phyloP scores from a whole-genome alignment of 495 filamentous ascomycete species.

The Hypoxylon perforatum region DNA sequence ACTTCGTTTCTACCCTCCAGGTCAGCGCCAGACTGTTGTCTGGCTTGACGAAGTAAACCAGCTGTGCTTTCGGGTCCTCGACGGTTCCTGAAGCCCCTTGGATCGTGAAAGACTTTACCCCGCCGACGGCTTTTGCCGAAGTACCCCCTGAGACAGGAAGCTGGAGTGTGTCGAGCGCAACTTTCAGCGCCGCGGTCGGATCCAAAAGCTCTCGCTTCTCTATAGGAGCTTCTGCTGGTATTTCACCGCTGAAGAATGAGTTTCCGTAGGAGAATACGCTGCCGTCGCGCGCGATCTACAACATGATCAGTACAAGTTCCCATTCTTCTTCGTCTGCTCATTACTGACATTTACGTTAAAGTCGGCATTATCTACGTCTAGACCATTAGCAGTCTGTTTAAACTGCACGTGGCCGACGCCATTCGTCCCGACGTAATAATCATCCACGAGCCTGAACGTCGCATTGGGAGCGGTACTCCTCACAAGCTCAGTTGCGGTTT shows the following conservation, averaged over 20 bases:
- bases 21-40: conserved; percentile 47
- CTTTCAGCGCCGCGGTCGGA: conserved; percentile 36
- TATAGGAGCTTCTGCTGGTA: conserved; percentile 21
- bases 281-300: conserved; percentile 45
- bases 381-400: conserved; percentile 55
- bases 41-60: conserved; percentile 49
- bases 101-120: conserved; percentile 34
- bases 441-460: conserved; percentile 48
- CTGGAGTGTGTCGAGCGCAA: conserved; percentile 27
- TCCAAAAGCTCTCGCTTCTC: conserved; percentile 34
- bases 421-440: conserved; percentile 51
- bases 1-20: conserved; percentile 55
- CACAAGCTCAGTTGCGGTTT: conserved; percentile 33
- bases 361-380: conserved; percentile 60
- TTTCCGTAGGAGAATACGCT: conserved; percentile 47
- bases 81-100: conserved; percentile 36
- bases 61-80: conserved; percentile 47
- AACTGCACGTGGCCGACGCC: conserved; percentile 58
- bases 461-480: conserved; percentile 24
- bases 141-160: conserved; percentile 34
- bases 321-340: neutral
- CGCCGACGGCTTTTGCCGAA: conserved; percentile 30
- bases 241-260: conserved; percentile 37
- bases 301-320: neutral
- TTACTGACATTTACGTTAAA: conserved; percentile 59